A percentile compares a stretch with the other conserved stretches of the same genome.
These are phyloP conservation scores for Aspergillus quadricinctus DNA, from an alignment of 2,329 filamentous ascomycete genomes.

Conservation along the genomic window DNA sequence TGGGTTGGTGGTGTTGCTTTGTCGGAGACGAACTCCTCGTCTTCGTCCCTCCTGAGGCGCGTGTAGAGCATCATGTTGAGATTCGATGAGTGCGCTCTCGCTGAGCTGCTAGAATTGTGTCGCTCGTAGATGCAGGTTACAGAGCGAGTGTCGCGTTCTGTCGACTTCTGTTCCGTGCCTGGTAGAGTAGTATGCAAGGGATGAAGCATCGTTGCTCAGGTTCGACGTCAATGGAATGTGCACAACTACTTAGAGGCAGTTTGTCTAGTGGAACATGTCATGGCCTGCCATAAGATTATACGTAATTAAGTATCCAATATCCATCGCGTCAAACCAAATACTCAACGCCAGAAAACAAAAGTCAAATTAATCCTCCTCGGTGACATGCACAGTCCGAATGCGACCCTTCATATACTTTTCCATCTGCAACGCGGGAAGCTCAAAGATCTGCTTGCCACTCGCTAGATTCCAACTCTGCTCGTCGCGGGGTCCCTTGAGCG, in stretches of 20 bases:
- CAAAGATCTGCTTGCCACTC: background rate
- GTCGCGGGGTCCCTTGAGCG: background rate
- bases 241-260: background rate
- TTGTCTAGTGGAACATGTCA: background rate
- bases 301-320: too few species aligned
- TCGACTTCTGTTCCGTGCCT: background rate
- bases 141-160: background rate
- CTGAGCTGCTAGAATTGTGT: background rate
- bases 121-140: background rate
- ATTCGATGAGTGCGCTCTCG: background rate
- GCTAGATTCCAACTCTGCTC: background rate
- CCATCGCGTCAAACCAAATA: too few species aligned
- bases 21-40: background rate
- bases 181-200: background rate
- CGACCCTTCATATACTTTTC: slow-evolving; percentile 10
- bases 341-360: too few species aligned
- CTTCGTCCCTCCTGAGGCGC: background rate
- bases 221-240: background rate
- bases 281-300: too few species aligned
- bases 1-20: background rate
- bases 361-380: slow-evolving; percentile 1
- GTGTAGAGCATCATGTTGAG: background rate
- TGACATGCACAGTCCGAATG: slow-evolving; percentile 9
- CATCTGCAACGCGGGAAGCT: background rate
- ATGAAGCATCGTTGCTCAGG: background rate